Evolutionary conservation across 2,329 filamentous ascomycete species (phyloP), one percentile per base, ranked within the genome.

Genomic region (Thelonectria olida): DNA sequence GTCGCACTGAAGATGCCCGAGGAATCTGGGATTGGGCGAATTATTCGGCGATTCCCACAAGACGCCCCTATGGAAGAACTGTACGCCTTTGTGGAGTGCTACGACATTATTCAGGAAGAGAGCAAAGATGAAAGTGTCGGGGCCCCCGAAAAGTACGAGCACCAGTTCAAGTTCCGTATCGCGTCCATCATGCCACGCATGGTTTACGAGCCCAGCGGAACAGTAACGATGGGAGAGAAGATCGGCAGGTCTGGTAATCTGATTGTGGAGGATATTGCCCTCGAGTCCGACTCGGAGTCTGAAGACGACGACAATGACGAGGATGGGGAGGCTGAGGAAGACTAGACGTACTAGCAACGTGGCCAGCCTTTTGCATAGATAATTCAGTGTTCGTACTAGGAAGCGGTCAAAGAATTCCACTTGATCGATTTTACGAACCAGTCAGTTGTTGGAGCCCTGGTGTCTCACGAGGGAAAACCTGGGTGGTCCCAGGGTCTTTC

Each of bases 31-130:
- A 91, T 88, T 1, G 90, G 92, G 49, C 85, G 94, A 41, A 86
- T 97, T 2, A 86, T 97, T 57, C 86, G 95, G 41, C 87, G 86
- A 50, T 98, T 99, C 74, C 76, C 82, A 0, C 81, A 84, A 1
- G 82, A 87, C n/a, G 87, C 91, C 0, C 83, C 85, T 2, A 81
- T 98, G 36, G 95, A 98, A 74, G 93, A 97, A 72, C 80, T 99
- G 6, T 98, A 98, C 76, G 96, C 95, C 0, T 97, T 97, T 78
- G 93, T 98, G 2, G 96, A 99, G 74, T 98, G 95, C 78, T 90
- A 93, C 74, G 89, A 92, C 53, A 69, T 90, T 6, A 69, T 93
- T 3, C 77, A 84, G 34, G 77, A 78, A 2, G 76, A 73, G 20
- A 76, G 75, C 17, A 67, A 55, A 23, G 53, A 63, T 13, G 72